These are phyloP conservation scores for Sugiyamaella qingdaonensis DNA, from an alignment of 805 yeast genomes.

Conservation along the genomic window DNA sequence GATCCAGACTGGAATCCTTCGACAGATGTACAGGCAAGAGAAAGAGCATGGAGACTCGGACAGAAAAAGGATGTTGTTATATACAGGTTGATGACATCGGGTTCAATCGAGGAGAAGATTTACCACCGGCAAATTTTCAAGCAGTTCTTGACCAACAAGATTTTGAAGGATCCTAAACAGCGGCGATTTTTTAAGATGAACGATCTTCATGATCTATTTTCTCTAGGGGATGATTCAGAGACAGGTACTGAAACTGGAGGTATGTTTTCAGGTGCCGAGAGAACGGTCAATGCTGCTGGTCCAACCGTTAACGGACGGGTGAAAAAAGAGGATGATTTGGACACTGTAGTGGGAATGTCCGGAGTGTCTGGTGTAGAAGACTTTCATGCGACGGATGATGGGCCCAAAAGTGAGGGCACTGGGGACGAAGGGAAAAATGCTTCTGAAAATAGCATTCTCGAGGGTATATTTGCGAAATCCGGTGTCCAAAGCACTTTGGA, in stretches of 20 bases:
- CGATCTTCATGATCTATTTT: conserved; percentile 84
- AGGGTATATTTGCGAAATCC: conserved; percentile 64
- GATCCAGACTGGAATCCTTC: conserved; percentile 99
- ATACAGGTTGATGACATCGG: conserved; percentile 87
- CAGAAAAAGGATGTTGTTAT: conserved; percentile 90
- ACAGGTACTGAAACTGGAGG: conserved; percentile 67
- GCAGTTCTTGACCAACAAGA: conserved; percentile 88
- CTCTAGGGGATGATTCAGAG: conserved; percentile 61
- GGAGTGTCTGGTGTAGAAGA: conserved; percentile 75
- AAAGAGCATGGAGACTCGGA: conserved; percentile 95
- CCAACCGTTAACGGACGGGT: conserved; percentile 9
- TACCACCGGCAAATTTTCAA: conserved; percentile 96
- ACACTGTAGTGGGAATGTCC: conserved; percentile 53
- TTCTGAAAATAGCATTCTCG: conserved; percentile 60
- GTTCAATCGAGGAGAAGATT: conserved; percentile 93
- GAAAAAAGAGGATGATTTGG: conserved; percentile 59
- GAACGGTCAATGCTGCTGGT: conserved; percentile 7
- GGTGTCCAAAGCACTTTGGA: conserved; percentile 71
- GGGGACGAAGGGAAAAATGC: conserved; percentile 16
- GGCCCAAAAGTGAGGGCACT: conserved; percentile 28
- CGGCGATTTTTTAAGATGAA: conserved; percentile 87
- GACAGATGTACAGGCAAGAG: conserved; percentile 94
- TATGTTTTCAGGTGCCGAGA: conserved; percentile 46
- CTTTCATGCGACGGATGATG: conserved; percentile 47
- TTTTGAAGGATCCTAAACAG: conserved; percentile 92